Percentiles rank a stretch among this genome's conserved stretches.
phyloP scores from a whole-genome alignment of 768 basidiomycete species.

The Xanthoconium purpureum region DNA sequence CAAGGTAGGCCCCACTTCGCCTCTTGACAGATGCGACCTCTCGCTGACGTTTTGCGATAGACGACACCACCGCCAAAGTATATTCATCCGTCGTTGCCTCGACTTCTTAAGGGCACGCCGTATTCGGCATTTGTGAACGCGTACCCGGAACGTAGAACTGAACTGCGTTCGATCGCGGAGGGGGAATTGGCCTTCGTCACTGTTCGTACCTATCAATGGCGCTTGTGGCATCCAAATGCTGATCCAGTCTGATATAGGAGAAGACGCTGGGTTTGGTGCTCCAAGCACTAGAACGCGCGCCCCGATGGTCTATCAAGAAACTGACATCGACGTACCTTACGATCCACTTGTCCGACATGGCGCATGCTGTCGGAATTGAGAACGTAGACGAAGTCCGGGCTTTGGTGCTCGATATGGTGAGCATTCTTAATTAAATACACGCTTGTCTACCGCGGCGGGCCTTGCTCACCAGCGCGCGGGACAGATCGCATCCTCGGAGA shows the following conservation, averaged over 20 bases:
- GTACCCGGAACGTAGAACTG: constrained; percentile 56
- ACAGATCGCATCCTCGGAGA: constrained; percentile 70
- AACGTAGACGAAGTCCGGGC: constrained; percentile 53
- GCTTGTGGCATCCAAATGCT: neutral
- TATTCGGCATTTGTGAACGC: constrained; percentile 62
- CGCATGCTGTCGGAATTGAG: constrained; percentile 40
- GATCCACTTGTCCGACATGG: constrained; percentile 71
- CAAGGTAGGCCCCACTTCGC: constrained; percentile 42
- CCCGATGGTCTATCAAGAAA: constrained; percentile 75
- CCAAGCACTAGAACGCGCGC: constrained; percentile 65
- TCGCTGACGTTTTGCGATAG: constrained; percentile 10
- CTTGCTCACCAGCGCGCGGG: neutral
- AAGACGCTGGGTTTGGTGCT: constrained; percentile 67
- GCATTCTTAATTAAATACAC: constrained; percentile 6
- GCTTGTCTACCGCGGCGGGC: neutral
- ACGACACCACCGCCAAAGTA: constrained; percentile 67
- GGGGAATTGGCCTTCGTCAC: constrained; percentile 55
- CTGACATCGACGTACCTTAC: constrained; percentile 83
- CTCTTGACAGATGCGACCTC: too few relatives aligned
- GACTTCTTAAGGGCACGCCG: constrained; percentile 63
- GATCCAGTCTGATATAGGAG: constrained; percentile 44
- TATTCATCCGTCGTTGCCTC: constrained; percentile 52
- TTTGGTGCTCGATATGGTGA: constrained; percentile 72
- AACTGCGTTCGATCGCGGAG: constrained; percentile 45
- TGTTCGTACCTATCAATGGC: constrained; percentile 35